Evolutionary conservation across 1,284 basidiomycete species (phyloP), one percentile per base, ranked within the genome.

Genomic region (Grifola frondosa): DNA sequence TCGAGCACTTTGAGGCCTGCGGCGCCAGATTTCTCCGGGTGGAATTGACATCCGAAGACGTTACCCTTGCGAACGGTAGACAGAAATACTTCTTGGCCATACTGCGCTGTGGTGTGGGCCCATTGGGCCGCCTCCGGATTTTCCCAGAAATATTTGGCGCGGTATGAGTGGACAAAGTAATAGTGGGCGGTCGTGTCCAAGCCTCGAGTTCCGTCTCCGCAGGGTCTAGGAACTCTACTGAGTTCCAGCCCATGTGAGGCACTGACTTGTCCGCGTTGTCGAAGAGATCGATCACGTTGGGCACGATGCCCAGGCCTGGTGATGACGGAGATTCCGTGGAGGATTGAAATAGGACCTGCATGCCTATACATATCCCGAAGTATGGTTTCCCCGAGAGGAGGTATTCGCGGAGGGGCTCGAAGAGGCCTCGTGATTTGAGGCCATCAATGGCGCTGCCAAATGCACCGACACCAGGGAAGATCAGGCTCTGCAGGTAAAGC

Each of bases 211-310:
- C 54, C 49, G 60, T 66, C 58, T 67, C 60, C 38, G 68, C 69
- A 11, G 65, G 57, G 52, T 76, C 69, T 39, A 86, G 59, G 36
- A 76, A 69, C 49, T 86, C 73, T 37, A 82, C 81, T 29, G 79
- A 72, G 65, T 95, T 97, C 97, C 97, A 99, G 39, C 97, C 97
- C 74, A 99, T 99, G 72, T 99, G 96, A 15, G 97, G 97, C 2
- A 99, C 96, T 2, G 88, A 75, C 70, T 98, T 99, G 57, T 82
- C 76, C 6, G 65, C 52, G 58, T 79, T 70, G 48, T 74, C 69
- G 54, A 94, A 93, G n/a, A 70, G 67, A 40, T 79, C 74, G 50
- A 93, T 86, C 23, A 74, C 70, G 47, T 72, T 78, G 16, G 87
- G 85, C 51, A 94, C 82, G 54, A 88, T 64, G 7, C 80, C 87